Evolutionary conservation across 768 basidiomycete genomes (phyloP).

Genomic region (Lentinula lateritia): DNA sequence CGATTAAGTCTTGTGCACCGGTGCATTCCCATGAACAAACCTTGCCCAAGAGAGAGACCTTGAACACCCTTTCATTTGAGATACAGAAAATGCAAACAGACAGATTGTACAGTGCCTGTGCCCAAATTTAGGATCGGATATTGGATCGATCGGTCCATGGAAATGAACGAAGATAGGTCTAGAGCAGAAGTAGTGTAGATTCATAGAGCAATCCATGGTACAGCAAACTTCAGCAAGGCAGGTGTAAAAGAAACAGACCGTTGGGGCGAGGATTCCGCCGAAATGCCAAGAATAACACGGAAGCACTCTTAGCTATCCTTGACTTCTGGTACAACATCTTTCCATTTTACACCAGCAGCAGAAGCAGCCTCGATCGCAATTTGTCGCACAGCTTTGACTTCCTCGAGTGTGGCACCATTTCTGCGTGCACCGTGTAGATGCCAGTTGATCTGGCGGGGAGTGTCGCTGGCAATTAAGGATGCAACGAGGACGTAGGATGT

Average conservation of each 20-base stretch:
- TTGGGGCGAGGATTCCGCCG: background rate
- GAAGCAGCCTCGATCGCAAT: slow-evolving; percentile 49
- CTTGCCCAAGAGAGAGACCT: background rate
- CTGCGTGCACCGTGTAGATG: slow-evolving; percentile 54
- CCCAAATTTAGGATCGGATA: too few species aligned
- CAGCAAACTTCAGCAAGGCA: too few species aligned
- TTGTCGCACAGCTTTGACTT: slow-evolving; percentile 47
- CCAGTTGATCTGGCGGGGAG: slow-evolving; percentile 62
- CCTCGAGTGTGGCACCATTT: slow-evolving; percentile 46
- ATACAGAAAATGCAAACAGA: too few species aligned
- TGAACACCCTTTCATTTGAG: background rate
- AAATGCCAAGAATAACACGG: background rate
- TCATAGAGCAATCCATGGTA: too few species aligned
- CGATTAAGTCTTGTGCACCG: background rate
- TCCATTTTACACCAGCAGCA: slow-evolving; percentile 48
- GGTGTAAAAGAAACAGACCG: background rate
- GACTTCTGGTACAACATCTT: slow-evolving; percentile 44
- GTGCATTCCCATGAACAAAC: background rate
- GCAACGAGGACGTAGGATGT: slow-evolving; percentile 59
- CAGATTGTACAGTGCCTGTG: too few species aligned
- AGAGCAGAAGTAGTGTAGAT: too few species aligned
- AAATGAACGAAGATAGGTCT: background rate
- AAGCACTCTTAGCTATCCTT: background rate
- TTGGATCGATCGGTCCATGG: background rate
- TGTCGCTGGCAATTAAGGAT: slow-evolving; percentile 55